phyloP scores from a whole-genome alignment of 768 basidiomycete species.

The Auricularia sp. region DNA sequence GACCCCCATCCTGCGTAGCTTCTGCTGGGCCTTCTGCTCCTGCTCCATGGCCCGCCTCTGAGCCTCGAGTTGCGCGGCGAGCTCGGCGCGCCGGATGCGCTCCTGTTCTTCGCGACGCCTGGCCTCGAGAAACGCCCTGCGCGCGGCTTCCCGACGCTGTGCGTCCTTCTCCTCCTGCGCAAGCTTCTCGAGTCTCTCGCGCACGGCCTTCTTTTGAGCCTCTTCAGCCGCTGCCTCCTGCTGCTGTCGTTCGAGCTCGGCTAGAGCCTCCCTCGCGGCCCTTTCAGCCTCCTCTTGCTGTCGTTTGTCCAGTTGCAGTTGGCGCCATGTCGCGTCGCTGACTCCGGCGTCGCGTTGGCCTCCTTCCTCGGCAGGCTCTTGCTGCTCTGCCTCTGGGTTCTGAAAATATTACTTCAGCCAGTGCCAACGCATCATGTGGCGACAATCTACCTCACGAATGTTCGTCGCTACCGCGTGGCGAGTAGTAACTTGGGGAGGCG shows the following conservation, averaged over 20 bases:
- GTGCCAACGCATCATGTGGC: not conserved
- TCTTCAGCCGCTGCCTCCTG: conserved; percentile 15
- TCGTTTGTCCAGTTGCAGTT: conserved; percentile 33
- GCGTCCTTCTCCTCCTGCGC: conserved; percentile 15
- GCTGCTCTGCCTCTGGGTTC: not conserved
- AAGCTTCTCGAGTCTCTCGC: conserved; percentile 8
- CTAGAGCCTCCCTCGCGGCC: conserved; percentile 9
- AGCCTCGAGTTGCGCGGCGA: conserved; percentile 15
- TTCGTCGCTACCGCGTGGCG: not conserved
- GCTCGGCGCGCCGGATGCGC: conserved; percentile 15
- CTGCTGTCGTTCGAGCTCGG: conserved; percentile 10
- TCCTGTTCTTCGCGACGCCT: not conserved
- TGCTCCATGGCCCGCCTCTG: conserved; percentile 17
- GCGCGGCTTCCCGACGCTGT: conserved; percentile 6
- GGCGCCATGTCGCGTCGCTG: conserved; percentile 38
- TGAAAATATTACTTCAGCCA: not conserved
- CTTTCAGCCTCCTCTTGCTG: conserved; percentile 8
- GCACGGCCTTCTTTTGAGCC: conserved; percentile 13
- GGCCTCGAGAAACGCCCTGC: not conserved
- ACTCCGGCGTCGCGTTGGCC: conserved; percentile 40
- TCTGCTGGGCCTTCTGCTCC: conserved; percentile 26
- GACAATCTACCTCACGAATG: not conserved
- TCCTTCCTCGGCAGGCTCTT: not conserved
- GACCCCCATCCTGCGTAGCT: conserved; percentile 36
- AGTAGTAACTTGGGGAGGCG: conserved; percentile 2